Evolutionary conservation across 192 early-diverging fungal genomes (phyloP), one percentile per base, ranked within the genome.

Genomic region (Spinellus fusiger): DNA sequence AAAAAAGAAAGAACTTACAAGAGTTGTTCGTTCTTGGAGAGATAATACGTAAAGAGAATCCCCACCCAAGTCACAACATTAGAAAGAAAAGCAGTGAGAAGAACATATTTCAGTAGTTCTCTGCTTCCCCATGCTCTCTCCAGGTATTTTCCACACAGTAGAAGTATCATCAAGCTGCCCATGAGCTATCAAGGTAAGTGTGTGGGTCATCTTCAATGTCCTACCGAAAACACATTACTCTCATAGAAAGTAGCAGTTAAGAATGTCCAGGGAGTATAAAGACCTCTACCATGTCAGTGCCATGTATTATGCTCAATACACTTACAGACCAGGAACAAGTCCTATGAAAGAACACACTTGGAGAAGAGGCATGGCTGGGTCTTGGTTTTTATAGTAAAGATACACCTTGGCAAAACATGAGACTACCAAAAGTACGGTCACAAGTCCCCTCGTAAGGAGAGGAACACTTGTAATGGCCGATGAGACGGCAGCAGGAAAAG

Each of bases 61-160:
- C 81, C 80, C 2, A 89, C 31, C 54, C 69, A 77, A 2, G 84
- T 78, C n/a, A 82, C 56, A 2, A 83, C 0, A 73, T 77, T 80
- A 26, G 84, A 49, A 40, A 69, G 48, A 55, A 80, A 28, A 52
- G 78, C 77, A 37, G 85, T 68, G 5, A 95, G 71, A 1, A 64
- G 27, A 28, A 93, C 54, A 65, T 87, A 89, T 52, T 84, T 84
- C n/a, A 84, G 62, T 52, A 91, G 84, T 54, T 89, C 85, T 54
- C 82, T 81, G 25, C 80, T 72, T 9, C 92, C 92, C 91, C 93
- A 98, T 55, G 81, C 80, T 22, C 82, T 77, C 68, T 94, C 95
- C 64, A 95, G 76, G 68, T 93, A 95, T 62, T 84, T 79, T 35
- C 92, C 93, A 60, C 75, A 66, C 13, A 80, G 64, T 16, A 85